Percentiles rank a stretch among this genome's conserved stretches.
Conservation (phyloP, 2,329 filamentous ascomycete genomes). For the Exutisphaerella laricina region DNA sequence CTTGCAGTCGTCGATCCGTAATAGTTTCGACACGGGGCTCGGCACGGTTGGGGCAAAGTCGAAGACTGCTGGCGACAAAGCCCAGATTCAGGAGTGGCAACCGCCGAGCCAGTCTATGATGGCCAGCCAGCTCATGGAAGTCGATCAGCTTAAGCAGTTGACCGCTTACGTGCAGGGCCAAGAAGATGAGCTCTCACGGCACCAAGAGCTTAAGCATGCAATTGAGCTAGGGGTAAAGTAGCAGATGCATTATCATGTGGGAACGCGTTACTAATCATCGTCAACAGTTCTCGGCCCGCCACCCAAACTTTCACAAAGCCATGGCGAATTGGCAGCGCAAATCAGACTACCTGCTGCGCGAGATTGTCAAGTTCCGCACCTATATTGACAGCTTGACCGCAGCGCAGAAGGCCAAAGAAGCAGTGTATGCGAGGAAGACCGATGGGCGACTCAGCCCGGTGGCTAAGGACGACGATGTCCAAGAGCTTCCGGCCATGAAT, state of each 20-base stretch:
- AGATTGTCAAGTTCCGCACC: constrained; percentile 94
- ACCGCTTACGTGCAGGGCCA: constrained; percentile 75
- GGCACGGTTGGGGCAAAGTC: constrained; percentile 42
- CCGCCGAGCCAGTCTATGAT: constrained; percentile 89
- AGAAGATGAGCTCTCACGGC: constrained; percentile 75
- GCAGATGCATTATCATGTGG: neutral
- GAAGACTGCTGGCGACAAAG: constrained; percentile 76
- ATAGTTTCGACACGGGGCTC: constrained; percentile 52
- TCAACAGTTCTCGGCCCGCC: constrained; percentile 72
- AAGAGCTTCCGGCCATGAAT: constrained; percentile 13
- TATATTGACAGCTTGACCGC: constrained; percentile 81
- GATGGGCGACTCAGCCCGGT: constrained; percentile 17
- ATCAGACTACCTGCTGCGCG: constrained; percentile 79
- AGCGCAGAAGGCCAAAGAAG: constrained; percentile 63
- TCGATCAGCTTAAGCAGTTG: constrained; percentile 72
- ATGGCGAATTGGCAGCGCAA: constrained; percentile 98
- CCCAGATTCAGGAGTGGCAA: constrained; percentile 79
- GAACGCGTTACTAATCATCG: constrained; percentile 9
- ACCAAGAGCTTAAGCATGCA: constrained; percentile 80
- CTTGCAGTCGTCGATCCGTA: constrained; percentile 50
- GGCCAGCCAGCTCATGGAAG: constrained; percentile 69
- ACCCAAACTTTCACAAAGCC: constrained; percentile 72
- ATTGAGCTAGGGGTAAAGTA: constrained; percentile 73
- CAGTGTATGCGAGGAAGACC: constrained; percentile 46
- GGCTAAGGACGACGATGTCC: constrained; percentile 14